Base-by-base conservation (phyloP, 768 basidiomycete species). In the Tremella mesenterica region DNA sequence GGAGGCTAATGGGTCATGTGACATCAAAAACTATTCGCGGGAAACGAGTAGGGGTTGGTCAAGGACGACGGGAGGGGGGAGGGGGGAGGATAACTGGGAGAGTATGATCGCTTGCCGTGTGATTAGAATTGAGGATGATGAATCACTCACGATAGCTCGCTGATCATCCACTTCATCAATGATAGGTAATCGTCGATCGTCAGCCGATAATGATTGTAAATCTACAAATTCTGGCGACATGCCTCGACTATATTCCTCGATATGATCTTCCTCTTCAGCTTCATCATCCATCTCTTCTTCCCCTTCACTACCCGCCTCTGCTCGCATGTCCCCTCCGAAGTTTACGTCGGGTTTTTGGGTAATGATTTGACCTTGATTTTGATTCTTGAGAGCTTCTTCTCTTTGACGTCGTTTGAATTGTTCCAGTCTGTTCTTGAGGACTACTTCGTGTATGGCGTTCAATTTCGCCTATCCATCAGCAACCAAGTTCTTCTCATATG, bases 321-420 rank as follows among this genome's bases (percentile, higher is more conserved):
- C 66, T 14, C 50, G 54, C 48, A 55, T 55, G 30, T 55, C 54
- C 10, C 54, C 54, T 1, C 54, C 54, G 25, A 39, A 55, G 4
- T 26, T 50, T 16, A 49, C 54, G n/a, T 31, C 23, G 13, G 47
- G 33, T 26, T 39, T 41, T 7, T 8, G 83, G 50, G 85, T 50
- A 86, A 78, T 39, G 87, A 73, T 48, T 16, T 61, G 67, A 21
- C 67, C 69, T 68, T 99, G 93, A 71, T 90, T 85, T 65, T 95
- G 90, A 0, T 91, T 90, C 61, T 87, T 86, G 44, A 92, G 72
- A 2, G 95, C 95, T 72, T 97, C 95, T 64, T 97, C 93, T 53
- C 95, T 81, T 74, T 99, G 95, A 48, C 85, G 81, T 72, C 91
- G 91, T 50, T 95, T 86, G 47, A 99, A 81, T 65, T 97, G 91